Evolutionary conservation across 495 filamentous ascomycete species (phyloP).

Genomic region (Daldinia caldariorum): DNA sequence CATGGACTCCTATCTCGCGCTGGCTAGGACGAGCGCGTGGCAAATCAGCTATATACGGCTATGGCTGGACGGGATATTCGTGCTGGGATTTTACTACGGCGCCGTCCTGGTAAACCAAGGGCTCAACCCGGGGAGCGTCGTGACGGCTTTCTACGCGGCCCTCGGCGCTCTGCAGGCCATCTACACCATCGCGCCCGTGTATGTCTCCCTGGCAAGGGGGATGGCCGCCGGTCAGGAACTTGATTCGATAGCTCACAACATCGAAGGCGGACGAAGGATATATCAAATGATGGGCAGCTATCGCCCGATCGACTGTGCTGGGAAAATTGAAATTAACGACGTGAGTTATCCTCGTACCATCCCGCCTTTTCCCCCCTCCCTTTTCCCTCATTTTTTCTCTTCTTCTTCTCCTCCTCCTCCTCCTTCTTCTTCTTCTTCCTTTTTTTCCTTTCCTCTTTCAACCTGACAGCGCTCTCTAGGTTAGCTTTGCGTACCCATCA

Average conservation of each 20-base stretch:
- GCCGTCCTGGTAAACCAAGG: conserved; percentile 66
- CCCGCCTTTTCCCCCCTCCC: not conserved
- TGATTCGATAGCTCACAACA: conserved; percentile 29
- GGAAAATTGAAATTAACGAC: conserved; percentile 75
- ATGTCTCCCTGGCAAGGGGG: conserved; percentile 81
- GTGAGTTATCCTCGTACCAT: conserved; percentile 57
- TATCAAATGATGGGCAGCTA: conserved; percentile 39
- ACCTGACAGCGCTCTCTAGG: conserved; percentile 58
- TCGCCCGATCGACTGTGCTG: conserved; percentile 60
- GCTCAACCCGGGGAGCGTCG: conserved; percentile 71
- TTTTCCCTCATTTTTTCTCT: too few relatives aligned
- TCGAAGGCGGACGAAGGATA: conserved; percentile 42
- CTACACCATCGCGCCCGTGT: conserved; percentile 75
- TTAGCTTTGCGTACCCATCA: conserved; percentile 86
- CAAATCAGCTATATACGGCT: conserved; percentile 79
- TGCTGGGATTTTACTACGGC: conserved; percentile 93
- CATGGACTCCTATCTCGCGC: conserved; percentile 70
- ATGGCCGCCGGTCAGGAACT: conserved; percentile 75
- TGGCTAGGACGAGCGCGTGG: conserved; percentile 71
- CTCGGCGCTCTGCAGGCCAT: conserved; percentile 79
- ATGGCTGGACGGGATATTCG: conserved; percentile 81
- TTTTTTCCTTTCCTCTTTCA: conserved; percentile 10
- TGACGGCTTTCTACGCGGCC: conserved; percentile 87
- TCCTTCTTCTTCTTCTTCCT: too few relatives aligned
- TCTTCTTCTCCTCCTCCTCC: too few relatives aligned